Evolutionary conservation across 768 basidiomycete genomes (phyloP).

Genomic region (Trametes meyenii): DNA sequence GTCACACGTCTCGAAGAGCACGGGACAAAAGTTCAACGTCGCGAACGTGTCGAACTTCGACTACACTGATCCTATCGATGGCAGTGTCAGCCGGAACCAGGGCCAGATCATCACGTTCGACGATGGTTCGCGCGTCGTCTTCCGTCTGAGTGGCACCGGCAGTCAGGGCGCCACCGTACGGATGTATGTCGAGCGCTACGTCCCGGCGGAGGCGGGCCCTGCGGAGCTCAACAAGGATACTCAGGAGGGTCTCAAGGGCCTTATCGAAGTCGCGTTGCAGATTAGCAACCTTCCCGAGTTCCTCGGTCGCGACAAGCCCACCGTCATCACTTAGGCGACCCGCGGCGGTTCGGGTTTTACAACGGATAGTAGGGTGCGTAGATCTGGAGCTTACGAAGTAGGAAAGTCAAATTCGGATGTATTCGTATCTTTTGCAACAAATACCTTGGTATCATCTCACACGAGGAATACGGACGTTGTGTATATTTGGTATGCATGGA

Average conservation of each 20-base stretch:
- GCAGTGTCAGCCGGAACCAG: constrained; percentile 91
- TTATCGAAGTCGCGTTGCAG: constrained; percentile 93
- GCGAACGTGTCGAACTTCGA: constrained; percentile 82
- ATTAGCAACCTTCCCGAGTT: constrained; percentile 85
- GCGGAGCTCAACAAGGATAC: constrained; percentile 74
- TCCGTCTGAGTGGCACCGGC: constrained; percentile 95
- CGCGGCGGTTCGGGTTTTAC: neutral
- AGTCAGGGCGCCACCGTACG: constrained; percentile 95
- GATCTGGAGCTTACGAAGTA: constrained; percentile 3
- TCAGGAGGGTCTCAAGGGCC: constrained; percentile 87
- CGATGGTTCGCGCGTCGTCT: constrained; percentile 94
- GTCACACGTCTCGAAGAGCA: constrained; percentile 65
- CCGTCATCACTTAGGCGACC: constrained; percentile 78
- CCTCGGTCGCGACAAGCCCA: constrained; percentile 87
- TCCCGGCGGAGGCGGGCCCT: constrained; percentile 67
- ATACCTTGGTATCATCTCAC: neutral
- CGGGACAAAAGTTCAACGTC: constrained; percentile 74
- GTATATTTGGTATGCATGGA: no score
- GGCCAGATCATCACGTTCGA: constrained; percentile 91
- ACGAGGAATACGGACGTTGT: neutral
- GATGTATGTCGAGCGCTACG: constrained; percentile 94
- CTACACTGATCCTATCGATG: constrained; percentile 99
- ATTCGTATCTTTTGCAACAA: constrained; percentile 13
- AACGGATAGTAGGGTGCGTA: constrained; percentile 7
- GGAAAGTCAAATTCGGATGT: constrained; percentile 17